Evolutionary conservation across 2,329 filamentous ascomycete species (phyloP).

Genomic region (Aspergillus ibericus): DNA sequence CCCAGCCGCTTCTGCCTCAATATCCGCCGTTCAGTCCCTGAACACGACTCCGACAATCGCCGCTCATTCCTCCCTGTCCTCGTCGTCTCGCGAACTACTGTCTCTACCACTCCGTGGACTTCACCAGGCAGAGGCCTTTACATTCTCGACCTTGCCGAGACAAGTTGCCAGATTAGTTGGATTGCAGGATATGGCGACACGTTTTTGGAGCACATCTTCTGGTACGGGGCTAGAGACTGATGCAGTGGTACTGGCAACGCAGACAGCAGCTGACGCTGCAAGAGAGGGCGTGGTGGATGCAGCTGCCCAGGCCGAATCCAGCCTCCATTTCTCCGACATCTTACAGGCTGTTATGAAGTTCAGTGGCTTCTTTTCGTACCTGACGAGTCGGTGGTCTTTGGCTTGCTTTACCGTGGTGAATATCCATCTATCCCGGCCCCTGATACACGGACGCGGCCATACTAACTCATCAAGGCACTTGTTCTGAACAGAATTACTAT

Average conservation of each 20-base stretch:
- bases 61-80: conserved; percentile 24
- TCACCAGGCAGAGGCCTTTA: conserved; percentile 37
- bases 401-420: conserved; percentile 75
- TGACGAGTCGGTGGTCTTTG: conserved; percentile 89
- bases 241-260: conserved; percentile 43
- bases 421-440: conserved; percentile 2
- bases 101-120: conserved; percentile 39
- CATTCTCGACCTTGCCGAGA: conserved; percentile 36
- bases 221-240: conserved; percentile 33
- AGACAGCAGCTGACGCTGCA: conserved; percentile 35
- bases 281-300: conserved; percentile 35
- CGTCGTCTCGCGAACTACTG: conserved; percentile 34
- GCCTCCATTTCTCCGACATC: conserved; percentile 43
- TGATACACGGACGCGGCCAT: not conserved
- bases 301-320: conserved; percentile 32
- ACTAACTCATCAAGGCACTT: conserved; percentile 58
- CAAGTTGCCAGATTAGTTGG: conserved; percentile 32
- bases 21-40: conserved; percentile 21
- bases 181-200: conserved; percentile 27
- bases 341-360: conserved; percentile 64
- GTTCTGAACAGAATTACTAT: conserved; percentile 89
- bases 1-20: conserved; percentile 16
- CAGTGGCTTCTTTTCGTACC: conserved; percentile 84
- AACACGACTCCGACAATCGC: conserved; percentile 22
- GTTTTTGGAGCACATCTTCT: conserved; percentile 24